Percentiles rank a stretch among this genome's conserved stretches.
Evolutionary conservation across 1,139 yeast species (phyloP).

Genomic region (Meyerozyma athensensis): DNA sequence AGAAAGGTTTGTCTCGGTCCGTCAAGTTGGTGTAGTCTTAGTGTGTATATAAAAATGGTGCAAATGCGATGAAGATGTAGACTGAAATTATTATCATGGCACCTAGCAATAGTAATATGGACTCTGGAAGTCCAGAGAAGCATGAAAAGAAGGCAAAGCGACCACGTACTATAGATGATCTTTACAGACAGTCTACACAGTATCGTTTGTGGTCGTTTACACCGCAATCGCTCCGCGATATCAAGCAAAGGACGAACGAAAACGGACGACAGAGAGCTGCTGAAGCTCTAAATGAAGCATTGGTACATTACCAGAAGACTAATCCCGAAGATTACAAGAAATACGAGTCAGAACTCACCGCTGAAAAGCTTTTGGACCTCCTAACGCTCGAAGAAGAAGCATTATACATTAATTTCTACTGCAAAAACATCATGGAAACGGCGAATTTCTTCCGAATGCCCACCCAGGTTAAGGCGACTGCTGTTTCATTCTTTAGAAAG

Average conservation of each 20-base stretch:
- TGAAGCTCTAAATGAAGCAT: slow-evolving; percentile 27
- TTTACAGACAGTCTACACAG: slow-evolving; percentile 84
- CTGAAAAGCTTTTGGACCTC: slow-evolving; percentile 32
- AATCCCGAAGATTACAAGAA: slow-evolving; percentile 24
- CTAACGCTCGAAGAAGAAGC: slow-evolving; percentile 67
- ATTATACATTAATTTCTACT: slow-evolving; percentile 61
- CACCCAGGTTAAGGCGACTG: slow-evolving; percentile 65
- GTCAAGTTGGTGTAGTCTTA: slow-evolving; percentile 55
- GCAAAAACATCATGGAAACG: slow-evolving; percentile 62
- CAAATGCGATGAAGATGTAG: not conserved
- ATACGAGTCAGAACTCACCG: slow-evolving; percentile 32
- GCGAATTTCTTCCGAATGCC: slow-evolving; percentile 43
- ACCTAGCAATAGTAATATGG: not conserved
- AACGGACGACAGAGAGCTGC: slow-evolving; percentile 44
- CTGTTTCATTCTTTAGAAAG: slow-evolving; percentile 74
- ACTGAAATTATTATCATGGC: not conserved
- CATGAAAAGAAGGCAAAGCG: not conserved
- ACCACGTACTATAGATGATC: slow-evolving; percentile 49
- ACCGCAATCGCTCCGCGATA: slow-evolving; percentile 43
- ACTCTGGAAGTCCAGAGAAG: not conserved
- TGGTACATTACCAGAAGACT: slow-evolving; percentile 24
- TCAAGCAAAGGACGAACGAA: slow-evolving; percentile 46
- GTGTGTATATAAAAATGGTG: slow-evolving; percentile 3
- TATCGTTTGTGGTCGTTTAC: slow-evolving; percentile 83
- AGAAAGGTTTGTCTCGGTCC: slow-evolving; percentile 83